Evolutionary conservation across 148 eudicot species (phyloP), one percentile per base, ranked within the genome.

Genomic region (Dianthus caryophyllus): DNA sequence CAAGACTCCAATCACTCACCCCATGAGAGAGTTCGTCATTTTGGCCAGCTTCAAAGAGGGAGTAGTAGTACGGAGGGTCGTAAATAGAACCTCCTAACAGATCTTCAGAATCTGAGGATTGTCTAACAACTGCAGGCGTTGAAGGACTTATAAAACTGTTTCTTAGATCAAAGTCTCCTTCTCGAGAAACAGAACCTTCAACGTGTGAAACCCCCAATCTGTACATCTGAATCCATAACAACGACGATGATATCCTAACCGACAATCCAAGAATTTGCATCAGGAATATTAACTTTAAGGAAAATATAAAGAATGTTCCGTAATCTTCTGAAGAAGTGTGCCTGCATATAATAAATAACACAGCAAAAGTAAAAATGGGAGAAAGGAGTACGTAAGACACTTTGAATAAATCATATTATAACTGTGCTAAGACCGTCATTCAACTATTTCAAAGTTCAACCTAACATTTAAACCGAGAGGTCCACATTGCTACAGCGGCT

Each of bases 191-290:
- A 65, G 86, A 70, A 76, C 75, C 78, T 72, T 88, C 89, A 36
- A 72, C 67, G 64, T 71, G 76, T 43, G 98, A 85, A 70, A 72
- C 84, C 66, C 98, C 98, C 77, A 93, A 67, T 83, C 89, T 89
- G 84, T 93, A 93, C 95, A 93, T 93, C 87, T 90, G 98, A 65
- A 89, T 84, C 98, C 98, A 93, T 61, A 93, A 72, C 12, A 84
- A 76, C 15, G 98, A 89, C 8, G 98, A 93, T 16, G 73, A 85
- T 63, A 87, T 64, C 84, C 91, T 93, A 76, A 85, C 81, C 21
- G 66, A 68, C 71, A 87, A 83, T 62, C 94, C 98, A 72, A 80
- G 69, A 72, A 89, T 89, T 80, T 93, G 89, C 98, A 89, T 87
- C 64, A 77, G 44, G 30, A 93, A 73, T 17, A 89, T 79, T 60